Evolutionary conservation across 306 rosid species (phyloP).

Genomic region (Chamaecrista fasciculata): DNA sequence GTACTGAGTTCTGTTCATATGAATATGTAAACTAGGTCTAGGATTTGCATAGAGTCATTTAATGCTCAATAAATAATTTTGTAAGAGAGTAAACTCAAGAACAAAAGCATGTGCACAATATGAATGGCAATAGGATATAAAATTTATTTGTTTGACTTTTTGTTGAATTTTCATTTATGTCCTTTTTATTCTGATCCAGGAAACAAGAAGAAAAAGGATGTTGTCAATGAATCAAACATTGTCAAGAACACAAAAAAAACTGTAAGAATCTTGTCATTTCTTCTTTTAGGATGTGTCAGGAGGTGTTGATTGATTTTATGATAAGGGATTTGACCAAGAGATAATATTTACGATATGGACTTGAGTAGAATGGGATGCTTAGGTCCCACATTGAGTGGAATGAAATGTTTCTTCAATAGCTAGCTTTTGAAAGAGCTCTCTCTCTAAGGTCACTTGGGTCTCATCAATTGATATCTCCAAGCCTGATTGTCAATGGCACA

Average conservation of each 20-base stretch:
- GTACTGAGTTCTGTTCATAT: not conserved
- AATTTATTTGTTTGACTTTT: conserved; percentile 8
- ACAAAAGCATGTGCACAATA: not conserved
- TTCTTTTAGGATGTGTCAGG: not conserved
- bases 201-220: conserved; percentile 29
- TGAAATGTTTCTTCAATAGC: no score
- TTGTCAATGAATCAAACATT: conserved; percentile 23
- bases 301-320: not conserved
- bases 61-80: not conserved
- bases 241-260: conserved; percentile 33
- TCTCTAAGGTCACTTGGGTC: no score
- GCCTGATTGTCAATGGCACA: no score
- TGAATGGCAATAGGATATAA: not conserved
- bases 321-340: not conserved
- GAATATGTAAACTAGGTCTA: conserved; percentile 16
- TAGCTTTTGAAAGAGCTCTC: no score
- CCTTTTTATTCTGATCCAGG: conserved; percentile 42
- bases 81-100: not conserved
- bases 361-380: no score
- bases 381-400: no score
- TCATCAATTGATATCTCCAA: no score
- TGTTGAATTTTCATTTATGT: not conserved
- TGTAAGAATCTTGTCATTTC: conserved; percentile 38
- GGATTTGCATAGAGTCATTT: conserved; percentile 1
- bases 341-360: no score